phyloP scores from a whole-genome alignment of 2,329 filamentous ascomycete species.

The Cladophialophora yegresii region DNA sequence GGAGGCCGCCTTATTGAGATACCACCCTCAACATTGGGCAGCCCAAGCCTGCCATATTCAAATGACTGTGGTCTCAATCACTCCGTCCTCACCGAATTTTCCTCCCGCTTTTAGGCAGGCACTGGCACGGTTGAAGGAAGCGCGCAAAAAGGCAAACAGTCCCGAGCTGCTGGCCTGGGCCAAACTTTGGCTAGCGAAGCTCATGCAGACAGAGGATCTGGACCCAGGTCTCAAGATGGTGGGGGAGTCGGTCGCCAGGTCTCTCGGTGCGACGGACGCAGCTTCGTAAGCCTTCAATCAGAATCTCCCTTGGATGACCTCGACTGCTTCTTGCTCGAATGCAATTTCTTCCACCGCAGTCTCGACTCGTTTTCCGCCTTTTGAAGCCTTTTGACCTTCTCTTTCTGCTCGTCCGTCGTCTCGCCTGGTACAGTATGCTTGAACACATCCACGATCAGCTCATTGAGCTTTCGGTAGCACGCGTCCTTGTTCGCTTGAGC shows the following conservation, averaged over 20 bases:
- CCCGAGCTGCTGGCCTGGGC: constrained; percentile 52
- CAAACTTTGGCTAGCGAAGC: constrained; percentile 51
- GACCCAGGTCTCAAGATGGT: constrained; percentile 59
- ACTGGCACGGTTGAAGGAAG: constrained; percentile 63
- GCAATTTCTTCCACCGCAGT: constrained; percentile 60
- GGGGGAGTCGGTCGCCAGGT: constrained; percentile 41
- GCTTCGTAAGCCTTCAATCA: constrained; percentile 24
- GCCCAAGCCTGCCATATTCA: constrained; percentile 72
- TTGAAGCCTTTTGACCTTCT: constrained; percentile 58
- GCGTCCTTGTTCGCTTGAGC: constrained; percentile 61
- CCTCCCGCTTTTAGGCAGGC: constrained; percentile 68
- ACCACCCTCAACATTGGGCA: constrained; percentile 62
- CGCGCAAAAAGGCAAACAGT: constrained; percentile 41
- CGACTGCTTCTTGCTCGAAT: constrained; percentile 62
- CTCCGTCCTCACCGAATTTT: constrained; percentile 67
- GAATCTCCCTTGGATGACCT: constrained; percentile 31
- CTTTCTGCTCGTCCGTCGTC: constrained; percentile 58
- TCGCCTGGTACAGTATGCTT: constrained; percentile 59
- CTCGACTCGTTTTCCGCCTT: constrained; percentile 60
- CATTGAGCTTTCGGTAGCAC: constrained; percentile 61
- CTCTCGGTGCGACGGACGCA: constrained; percentile 8
- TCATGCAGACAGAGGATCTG: constrained; percentile 49
- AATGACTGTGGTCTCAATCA: constrained; percentile 68
- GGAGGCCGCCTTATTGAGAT: constrained; percentile 61
- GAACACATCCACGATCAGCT: constrained; percentile 56